Evolutionary conservation across 495 filamentous ascomycete species (phyloP), one percentile per base, ranked within the genome.

Genomic region (Xylaria acuta): DNA sequence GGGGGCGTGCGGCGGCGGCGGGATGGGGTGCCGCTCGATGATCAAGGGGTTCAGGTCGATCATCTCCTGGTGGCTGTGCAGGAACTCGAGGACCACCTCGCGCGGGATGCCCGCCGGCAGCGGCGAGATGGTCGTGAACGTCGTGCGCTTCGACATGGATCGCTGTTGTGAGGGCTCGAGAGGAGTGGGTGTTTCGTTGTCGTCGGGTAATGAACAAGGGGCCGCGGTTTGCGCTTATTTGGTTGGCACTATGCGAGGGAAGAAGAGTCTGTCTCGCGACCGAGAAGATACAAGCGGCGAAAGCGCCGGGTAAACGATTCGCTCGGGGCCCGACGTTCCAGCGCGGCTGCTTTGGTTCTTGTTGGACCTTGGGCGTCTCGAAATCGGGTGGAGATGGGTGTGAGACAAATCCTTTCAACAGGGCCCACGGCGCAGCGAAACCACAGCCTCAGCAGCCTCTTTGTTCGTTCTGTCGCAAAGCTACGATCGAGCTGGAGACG

Each of bases 21-120:
- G 84, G 78, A 91, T 90, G 0, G 85, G 85, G 68, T 90, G 86
- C 51, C 92, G 87, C 47, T 91, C 87, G 58, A 91, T 87, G 63
- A 96, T 92, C 8, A 95, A 86, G 0, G 93, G 93, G 79, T 94
- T 96, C 34, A 94, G 84, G 54, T 93, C 90, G 75, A 95, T 95
- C 88, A 96, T 94, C 70, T 89, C 89, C 51, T 84, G 79, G 77
- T 94, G 92, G 76, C 89, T 87, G 80, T 93, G 91, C 7, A 95
- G 86, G 27, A 91, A 90, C 34, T 88, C 84, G 71, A 94, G 76
- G 34, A 93, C 93, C 16, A 86, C 86, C 74, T 91, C 83, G 41
- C 92, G 89, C 25, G 88, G 84, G 64, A 94, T 87, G 60, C 84
- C 84, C n/a, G 86, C 66, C 0, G 93, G 93, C 27, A 95, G 86